phyloP scores from a whole-genome alignment of 768 basidiomycete species.

The Filobasidium floriforme region DNA sequence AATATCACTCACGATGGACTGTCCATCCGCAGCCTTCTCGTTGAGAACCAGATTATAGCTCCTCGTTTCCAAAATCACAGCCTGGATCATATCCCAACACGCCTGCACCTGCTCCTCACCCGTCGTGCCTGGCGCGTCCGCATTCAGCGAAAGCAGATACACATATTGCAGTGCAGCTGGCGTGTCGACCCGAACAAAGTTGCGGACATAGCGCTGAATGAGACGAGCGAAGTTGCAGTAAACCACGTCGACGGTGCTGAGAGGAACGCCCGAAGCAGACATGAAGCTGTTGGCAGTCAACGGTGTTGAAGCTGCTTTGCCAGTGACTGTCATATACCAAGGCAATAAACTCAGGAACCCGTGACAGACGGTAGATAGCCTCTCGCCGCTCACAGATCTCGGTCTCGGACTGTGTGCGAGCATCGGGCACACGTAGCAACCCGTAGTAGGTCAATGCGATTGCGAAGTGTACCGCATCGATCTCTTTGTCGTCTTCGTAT shows the following conservation, averaged over 20 bases:
- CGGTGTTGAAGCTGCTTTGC: slow-evolving; percentile 5
- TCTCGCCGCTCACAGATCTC: slow-evolving; percentile 7
- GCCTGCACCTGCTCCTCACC: slow-evolving; percentile 78
- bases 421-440: slow-evolving; percentile 66
- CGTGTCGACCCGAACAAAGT: slow-evolving; percentile 86
- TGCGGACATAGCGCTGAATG: slow-evolving; percentile 85
- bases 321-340: slow-evolving; percentile 55
- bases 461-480: slow-evolving; percentile 90
- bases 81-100: slow-evolving; percentile 46
- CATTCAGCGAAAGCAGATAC: slow-evolving; percentile 69
- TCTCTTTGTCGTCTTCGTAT: slow-evolving; percentile 76
- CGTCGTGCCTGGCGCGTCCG: slow-evolving; percentile 61
- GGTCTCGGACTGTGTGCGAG: slow-evolving; percentile 15
- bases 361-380: slow-evolving; percentile 29
- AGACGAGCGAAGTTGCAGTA: slow-evolving; percentile 60
- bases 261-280: neutral
- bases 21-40: slow-evolving; percentile 80
- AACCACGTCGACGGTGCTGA: slow-evolving; percentile 4
- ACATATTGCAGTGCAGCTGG: slow-evolving; percentile 92
- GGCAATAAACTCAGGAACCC: slow-evolving; percentile 55
- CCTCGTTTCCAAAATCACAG: slow-evolving; percentile 46
- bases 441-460: slow-evolving; percentile 91
- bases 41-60: slow-evolving; percentile 87
- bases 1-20: slow-evolving; percentile 59
- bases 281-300: neutral